Evolutionary conservation across 345 rosid genomes (phyloP), one percentile per base, ranked within the genome.

Genomic region (Sonneratia alba): DNA sequence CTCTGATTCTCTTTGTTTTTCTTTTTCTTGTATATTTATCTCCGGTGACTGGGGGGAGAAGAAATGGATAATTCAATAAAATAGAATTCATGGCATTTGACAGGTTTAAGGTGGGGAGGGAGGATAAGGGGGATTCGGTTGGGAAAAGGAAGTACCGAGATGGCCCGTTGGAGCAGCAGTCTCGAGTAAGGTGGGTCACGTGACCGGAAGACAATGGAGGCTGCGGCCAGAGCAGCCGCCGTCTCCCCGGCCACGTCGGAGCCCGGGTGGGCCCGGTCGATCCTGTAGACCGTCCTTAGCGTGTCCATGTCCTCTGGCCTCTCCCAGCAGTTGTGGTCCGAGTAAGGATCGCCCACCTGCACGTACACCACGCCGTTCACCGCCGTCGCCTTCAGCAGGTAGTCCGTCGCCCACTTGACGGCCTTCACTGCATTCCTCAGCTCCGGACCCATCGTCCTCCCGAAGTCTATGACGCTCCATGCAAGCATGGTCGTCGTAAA

Each of bases 201-300:
- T 73, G 87, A 86, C 68, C 91, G 79, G 78, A 95, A 95, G 61
- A 95, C 97, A 70, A 91, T 91, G 11, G 98, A 94, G 15, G 97
- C 97, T 3, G 97, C 98, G 56, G 98, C 97, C 69, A 94, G 75
- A 6, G 99, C 99, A 11, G 99, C 97, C 21, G 97, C 97, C 13
- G 97, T 95, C 81, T 95, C 99, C 1, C 97, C 97, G 3, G 97
- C 99, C 34, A 94, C 97, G 70, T 94, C 99, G 3, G 99, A 94
- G 3, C 97, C 99, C 0, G 99, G 97, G 61, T 90, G 95, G 71
- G 81, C 72, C 37, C 78, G 24, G 62, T 91, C 94, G 73, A 94
- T 86, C 80, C 84, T 86, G 87, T 86, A 94, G 22, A 83, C 96
- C 0, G 88, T 84, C 5, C 99, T 88, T 7, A 87, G 86, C 1